phyloP scores from a whole-genome alignment of 1,139 yeast species.

The Zygoascus sp. region DNA sequence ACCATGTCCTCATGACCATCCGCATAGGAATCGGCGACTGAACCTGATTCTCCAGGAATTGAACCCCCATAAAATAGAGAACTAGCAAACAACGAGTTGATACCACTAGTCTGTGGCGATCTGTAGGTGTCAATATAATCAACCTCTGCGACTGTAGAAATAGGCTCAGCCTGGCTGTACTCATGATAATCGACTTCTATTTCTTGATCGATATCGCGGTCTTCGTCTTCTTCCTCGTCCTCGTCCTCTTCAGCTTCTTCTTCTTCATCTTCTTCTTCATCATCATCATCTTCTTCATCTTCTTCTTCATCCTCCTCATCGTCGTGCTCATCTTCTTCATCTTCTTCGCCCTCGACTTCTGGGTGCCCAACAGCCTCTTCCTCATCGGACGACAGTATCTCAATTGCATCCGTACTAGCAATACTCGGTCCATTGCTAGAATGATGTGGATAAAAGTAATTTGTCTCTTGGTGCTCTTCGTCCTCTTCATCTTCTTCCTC shows the following conservation, averaged over 20 bases:
- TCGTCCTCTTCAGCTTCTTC: conserved; percentile 16
- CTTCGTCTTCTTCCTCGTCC: not conserved
- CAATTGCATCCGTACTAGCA: conserved; percentile 18
- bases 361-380: too few relatives aligned
- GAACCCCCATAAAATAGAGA: not conserved
- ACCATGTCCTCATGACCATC: conserved; percentile 7
- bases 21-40: too few relatives aligned
- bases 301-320: conserved; percentile 2
- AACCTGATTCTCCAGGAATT: too few relatives aligned
- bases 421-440: too few relatives aligned
- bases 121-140: too few relatives aligned
- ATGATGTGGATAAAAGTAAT: too few relatives aligned
- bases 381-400: conserved; percentile 14
- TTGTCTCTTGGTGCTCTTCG: too few relatives aligned
- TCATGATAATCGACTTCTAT: too few relatives aligned
- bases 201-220: conserved; percentile 1
- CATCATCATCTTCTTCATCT: not conserved
- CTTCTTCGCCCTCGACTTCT: conserved; percentile 17
- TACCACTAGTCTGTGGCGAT: not conserved
- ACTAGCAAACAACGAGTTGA: conserved; percentile 6
- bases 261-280: conserved; percentile 14
- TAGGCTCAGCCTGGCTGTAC: too few relatives aligned
- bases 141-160: too few relatives aligned
- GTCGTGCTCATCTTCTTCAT: not conserved
- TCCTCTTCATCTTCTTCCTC: not conserved